phyloP scores from a whole-genome alignment of 768 basidiomycete genomes.

The Pisolithus orientalis region DNA sequence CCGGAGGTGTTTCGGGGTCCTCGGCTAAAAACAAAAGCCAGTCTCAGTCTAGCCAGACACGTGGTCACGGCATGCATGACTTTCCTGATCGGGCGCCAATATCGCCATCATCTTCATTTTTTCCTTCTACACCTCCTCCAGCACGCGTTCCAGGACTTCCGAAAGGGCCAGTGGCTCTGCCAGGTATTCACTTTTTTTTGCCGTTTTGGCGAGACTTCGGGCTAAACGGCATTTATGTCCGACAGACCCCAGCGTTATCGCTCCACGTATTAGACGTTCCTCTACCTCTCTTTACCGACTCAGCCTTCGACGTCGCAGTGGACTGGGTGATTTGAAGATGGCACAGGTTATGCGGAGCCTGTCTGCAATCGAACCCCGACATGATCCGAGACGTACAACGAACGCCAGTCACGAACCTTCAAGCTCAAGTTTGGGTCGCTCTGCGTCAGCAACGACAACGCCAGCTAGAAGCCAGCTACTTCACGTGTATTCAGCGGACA shows the following conservation, averaged over 20 bases:
- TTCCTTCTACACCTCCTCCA: conserved; percentile 20
- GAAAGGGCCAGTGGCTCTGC: conserved; percentile 21
- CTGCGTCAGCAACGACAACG: conserved; percentile 8
- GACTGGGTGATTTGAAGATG: conserved; percentile 9
- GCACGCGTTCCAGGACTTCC: conserved; percentile 11
- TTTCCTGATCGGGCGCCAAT: conserved; percentile 12
- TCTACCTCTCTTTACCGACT: conserved; percentile 16
- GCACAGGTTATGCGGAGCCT: conserved; percentile 20
- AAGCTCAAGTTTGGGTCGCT: conserved; percentile 15
- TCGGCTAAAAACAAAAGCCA: conserved; percentile 2
- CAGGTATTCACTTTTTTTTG: conserved; percentile 13
- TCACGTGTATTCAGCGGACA: conserved; percentile 12
- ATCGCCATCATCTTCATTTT: conserved; percentile 25
- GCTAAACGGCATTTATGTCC: background rate
- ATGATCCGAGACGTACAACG: conserved; percentile 8
- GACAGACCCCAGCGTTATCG: conserved; percentile 14
- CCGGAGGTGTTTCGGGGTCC: conserved; percentile 20
- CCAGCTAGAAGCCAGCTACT: conserved; percentile 4
- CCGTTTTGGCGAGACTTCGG: background rate
- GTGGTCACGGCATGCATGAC: conserved; percentile 11
- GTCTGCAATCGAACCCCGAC: conserved; percentile 18
- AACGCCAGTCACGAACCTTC: conserved; percentile 11
- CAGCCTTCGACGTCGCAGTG: conserved; percentile 8
- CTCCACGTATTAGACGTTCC: conserved; percentile 7
- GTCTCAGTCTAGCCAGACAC: conserved; percentile 6